Evolutionary conservation across 805 yeast genomes (phyloP).

Genomic region (Starmerella sirachaensis): DNA sequence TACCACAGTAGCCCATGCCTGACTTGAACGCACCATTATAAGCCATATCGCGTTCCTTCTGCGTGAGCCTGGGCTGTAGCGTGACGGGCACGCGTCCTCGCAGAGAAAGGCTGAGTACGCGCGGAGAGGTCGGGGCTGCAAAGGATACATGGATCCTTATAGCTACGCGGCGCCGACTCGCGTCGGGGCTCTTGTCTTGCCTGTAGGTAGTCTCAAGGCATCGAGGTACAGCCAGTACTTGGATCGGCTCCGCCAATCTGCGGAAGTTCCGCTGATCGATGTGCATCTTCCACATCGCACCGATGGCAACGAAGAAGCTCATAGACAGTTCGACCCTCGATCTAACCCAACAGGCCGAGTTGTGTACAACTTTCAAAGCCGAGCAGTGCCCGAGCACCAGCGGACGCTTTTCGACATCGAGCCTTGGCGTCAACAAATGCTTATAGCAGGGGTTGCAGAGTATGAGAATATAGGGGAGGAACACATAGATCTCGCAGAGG

Average conservation of each 20-base stretch:
- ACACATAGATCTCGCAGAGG: conserved; percentile 19
- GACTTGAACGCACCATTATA: too few species aligned
- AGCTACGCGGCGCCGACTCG: conserved; percentile 51
- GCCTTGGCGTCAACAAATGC: conserved; percentile 68
- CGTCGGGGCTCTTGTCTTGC: conserved; percentile 56
- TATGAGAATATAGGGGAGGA: conserved; percentile 21
- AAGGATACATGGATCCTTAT: conserved; percentile 23
- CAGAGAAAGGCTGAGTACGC: too few species aligned
- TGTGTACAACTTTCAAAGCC: conserved; percentile 42
- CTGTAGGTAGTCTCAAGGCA: conserved; percentile 41
- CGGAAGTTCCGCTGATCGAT: conserved; percentile 64
- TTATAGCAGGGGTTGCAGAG: conserved; percentile 36
- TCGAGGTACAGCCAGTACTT: conserved; percentile 36
- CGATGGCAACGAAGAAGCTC: background rate
- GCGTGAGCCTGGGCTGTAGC: too few species aligned
- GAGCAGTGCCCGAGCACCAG: conserved; percentile 42
- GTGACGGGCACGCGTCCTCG: too few species aligned
- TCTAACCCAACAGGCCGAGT: conserved; percentile 71
- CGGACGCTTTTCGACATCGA: conserved; percentile 75
- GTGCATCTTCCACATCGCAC: conserved; percentile 43
- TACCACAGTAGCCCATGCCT: too few species aligned
- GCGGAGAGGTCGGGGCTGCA: too few species aligned
- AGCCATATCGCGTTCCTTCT: too few species aligned
- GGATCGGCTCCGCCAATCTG: conserved; percentile 35
- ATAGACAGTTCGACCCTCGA: conserved; percentile 57